Conservation (phyloP, 495 filamentous ascomycete species). For the Barbatosphaeria neglecta region DNA sequence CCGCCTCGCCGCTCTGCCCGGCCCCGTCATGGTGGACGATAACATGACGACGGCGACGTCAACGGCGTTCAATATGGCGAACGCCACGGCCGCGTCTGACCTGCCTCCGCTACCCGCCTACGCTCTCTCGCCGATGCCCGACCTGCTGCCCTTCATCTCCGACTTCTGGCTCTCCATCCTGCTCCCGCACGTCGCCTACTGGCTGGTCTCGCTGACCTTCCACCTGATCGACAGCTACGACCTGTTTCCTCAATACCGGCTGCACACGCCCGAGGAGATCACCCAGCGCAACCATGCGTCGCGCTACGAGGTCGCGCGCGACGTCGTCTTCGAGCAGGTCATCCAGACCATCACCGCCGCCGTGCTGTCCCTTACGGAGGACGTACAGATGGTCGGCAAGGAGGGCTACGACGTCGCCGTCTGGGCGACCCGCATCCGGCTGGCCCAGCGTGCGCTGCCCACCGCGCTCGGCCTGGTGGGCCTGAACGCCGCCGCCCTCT, state of each 20-base stretch:
- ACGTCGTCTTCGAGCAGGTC: conserved; percentile 82
- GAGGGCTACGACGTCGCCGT: conserved; percentile 76
- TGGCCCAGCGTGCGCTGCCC: conserved; percentile 59
- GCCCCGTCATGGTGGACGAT: neutral
- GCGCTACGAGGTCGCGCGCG: conserved; percentile 68
- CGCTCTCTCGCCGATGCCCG: conserved; percentile 50
- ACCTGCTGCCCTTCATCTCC: conserved; percentile 64
- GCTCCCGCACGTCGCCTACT: conserved; percentile 77
- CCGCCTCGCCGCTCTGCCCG: neutral
- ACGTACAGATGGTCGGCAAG: conserved; percentile 50
- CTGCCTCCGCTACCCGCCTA: conserved; percentile 74
- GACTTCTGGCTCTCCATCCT: conserved; percentile 66
- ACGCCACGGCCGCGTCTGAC: conserved; percentile 25
- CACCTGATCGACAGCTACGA: conserved; percentile 73
- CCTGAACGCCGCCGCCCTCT: conserved; percentile 43
- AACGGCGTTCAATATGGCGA: conserved; percentile 31
- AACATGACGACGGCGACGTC: conserved; percentile 8
- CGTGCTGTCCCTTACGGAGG: conserved; percentile 52
- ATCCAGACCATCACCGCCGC: conserved; percentile 63
- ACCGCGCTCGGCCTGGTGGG: conserved; percentile 40
- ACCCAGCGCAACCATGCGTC: conserved; percentile 75
- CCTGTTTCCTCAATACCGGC: conserved; percentile 72
- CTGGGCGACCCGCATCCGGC: conserved; percentile 64
- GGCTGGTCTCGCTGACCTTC: conserved; percentile 76
- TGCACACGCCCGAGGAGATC: conserved; percentile 87